Evolutionary conservation across 768 basidiomycete genomes (phyloP).

Genomic region (Kockovaella imperatae): DNA sequence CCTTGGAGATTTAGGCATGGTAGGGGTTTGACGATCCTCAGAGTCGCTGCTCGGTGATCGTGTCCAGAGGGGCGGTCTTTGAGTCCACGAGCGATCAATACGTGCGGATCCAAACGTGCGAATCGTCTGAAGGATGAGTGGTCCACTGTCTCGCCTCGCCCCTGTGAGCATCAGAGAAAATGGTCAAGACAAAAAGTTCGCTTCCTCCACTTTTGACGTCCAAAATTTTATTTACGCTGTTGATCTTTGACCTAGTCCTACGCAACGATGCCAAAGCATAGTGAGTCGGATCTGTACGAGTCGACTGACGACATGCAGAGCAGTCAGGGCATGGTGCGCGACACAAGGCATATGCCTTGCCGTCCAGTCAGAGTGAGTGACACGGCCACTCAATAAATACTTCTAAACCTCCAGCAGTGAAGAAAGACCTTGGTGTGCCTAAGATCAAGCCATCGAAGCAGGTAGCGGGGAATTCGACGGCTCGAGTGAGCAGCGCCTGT

Average conservation of each 20-base stretch:
- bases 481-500: too few relatives aligned
- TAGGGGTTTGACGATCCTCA: too few relatives aligned
- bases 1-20: conserved; percentile 40
- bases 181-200: too few relatives aligned
- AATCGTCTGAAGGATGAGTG: too few relatives aligned
- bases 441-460: conserved; percentile 66
- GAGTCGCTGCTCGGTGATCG: too few relatives aligned
- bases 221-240: background rate
- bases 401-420: conserved; percentile 39
- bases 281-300: conserved; percentile 10
- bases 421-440: conserved; percentile 83
- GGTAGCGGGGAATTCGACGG: conserved; percentile 32
- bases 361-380: conserved; percentile 23
- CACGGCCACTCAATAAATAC: background rate
- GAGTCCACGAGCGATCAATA: too few relatives aligned
- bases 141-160: too few relatives aligned
- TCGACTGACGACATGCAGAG: conserved; percentile 11
- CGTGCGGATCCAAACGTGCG: too few relatives aligned
- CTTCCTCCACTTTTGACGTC: too few relatives aligned
- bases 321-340: conserved; percentile 15
- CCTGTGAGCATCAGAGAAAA: too few relatives aligned
- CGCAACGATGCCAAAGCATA: conserved; percentile 31
- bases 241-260: background rate
- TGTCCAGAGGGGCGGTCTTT: too few relatives aligned
- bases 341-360: conserved; percentile 27